A percentile compares a stretch with the other conserved stretches of the same genome.
Evolutionary conservation across 192 early-diverging fungal species (phyloP).

Genomic region (Backusella parvicylindrica): DNA sequence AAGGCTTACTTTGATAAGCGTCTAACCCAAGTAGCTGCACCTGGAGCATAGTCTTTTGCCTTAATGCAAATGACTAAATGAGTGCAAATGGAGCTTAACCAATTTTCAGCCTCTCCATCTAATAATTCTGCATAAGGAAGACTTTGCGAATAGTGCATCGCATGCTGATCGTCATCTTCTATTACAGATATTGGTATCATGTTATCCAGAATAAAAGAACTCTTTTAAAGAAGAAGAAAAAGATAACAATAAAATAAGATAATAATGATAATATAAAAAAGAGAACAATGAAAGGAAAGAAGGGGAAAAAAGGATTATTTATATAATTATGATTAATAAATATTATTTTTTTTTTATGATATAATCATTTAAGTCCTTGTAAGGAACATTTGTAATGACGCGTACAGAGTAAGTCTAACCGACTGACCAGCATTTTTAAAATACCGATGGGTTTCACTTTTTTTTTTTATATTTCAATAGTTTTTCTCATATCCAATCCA

Average conservation of each 20-base stretch:
- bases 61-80: conserved; percentile 41
- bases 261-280: not conserved
- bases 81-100: conserved; percentile 46
- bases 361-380: not conserved
- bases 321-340: not conserved
- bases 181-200: conserved; percentile 29
- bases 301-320: not conserved
- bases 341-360: not conserved
- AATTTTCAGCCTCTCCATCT: conserved; percentile 36
- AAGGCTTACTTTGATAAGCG: conserved; percentile 50
- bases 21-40: conserved; percentile 55
- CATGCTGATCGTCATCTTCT: conserved; percentile 32
- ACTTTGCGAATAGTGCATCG: conserved; percentile 33
- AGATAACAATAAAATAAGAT: too few relatives aligned
- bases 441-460: not conserved
- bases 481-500: conserved; percentile 24
- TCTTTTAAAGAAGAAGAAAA: too few relatives aligned
- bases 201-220: not conserved
- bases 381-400: not conserved
- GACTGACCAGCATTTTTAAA: not conserved
- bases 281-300: not conserved
- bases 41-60: conserved; percentile 55
- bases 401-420: not conserved
- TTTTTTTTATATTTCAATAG: conserved; percentile 7
- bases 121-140: conserved; percentile 37